A percentile compares a stretch with the other conserved stretches of the same genome.
Evolutionary conservation across 1,139 yeast species (phyloP).

Genomic region (Pichiaceae sp.): DNA sequence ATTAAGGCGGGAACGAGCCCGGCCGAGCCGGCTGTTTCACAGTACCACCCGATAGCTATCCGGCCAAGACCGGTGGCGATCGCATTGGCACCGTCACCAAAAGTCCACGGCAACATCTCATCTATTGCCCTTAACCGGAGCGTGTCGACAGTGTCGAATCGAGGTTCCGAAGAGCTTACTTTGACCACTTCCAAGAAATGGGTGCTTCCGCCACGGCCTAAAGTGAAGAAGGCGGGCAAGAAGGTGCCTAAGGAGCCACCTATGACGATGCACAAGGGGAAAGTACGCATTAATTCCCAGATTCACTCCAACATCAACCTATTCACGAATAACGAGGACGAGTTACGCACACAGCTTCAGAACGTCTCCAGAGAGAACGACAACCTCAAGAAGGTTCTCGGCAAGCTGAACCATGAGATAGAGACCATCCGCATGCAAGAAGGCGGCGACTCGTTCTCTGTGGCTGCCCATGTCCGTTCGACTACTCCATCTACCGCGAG

Average conservation of each 20-base stretch:
- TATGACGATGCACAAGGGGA: conserved; percentile 5
- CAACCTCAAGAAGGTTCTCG: conserved; percentile 29
- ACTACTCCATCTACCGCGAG: conserved; percentile 3
- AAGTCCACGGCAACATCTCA: conserved; percentile 4
- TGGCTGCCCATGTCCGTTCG: not conserved
- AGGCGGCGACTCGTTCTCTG: not conserved
- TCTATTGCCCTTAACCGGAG: conserved; percentile 10
- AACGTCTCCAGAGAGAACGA: conserved; percentile 31
- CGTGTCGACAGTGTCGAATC: conserved; percentile 10
- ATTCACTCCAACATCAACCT: conserved; percentile 26
- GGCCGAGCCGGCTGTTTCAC: conserved; percentile 1
- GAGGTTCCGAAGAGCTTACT: conserved; percentile 16
- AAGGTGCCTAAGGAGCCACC: not conserved
- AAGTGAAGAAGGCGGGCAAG: conserved; percentile 38
- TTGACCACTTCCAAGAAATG: conserved; percentile 43
- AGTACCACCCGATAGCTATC: conserved; percentile 23
- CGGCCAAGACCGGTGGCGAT: conserved; percentile 20
- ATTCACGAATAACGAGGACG: conserved; percentile 20
- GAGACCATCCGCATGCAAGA: not conserved
- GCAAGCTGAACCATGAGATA: conserved; percentile 29
- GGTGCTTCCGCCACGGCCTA: conserved; percentile 60
- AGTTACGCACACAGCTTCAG: conserved; percentile 26
- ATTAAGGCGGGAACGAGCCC: not conserved
- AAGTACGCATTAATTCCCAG: conserved; percentile 21
- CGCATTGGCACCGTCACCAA: conserved; percentile 8